A percentile compares a stretch with the other conserved stretches of the same genome.
Evolutionary conservation across 1,284 basidiomycete species (phyloP).

Genomic region (Naganishia cerealis): DNA sequence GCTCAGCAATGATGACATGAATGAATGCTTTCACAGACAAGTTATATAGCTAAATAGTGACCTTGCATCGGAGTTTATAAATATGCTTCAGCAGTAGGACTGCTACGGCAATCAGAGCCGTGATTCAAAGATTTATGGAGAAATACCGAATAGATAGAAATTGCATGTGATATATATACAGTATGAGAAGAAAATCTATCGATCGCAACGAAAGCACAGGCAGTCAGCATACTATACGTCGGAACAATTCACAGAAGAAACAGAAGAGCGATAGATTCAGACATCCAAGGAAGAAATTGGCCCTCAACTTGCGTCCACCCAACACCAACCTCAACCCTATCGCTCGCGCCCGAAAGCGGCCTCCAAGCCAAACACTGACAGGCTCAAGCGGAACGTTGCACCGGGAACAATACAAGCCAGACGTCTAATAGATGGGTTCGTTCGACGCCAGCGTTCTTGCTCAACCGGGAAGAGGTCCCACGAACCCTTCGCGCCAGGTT

Average conservation of each 20-base stretch:
- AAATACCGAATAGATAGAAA: not conserved
- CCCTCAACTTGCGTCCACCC: constrained; percentile 53
- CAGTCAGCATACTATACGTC: constrained; percentile 34
- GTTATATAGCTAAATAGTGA: too few species aligned
- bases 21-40: too few species aligned
- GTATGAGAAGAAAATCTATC: not conserved
- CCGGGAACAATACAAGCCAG: constrained; percentile 39
- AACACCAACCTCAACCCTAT: constrained; percentile 35
- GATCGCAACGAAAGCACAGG: constrained; percentile 4
- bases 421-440: constrained; percentile 25
- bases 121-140: not conserved
- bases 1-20: too few species aligned
- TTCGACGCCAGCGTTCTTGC: constrained; percentile 33
- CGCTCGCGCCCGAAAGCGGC: constrained; percentile 40
- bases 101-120: too few species aligned
- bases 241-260: constrained; percentile 9
- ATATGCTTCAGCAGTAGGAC: too few species aligned
- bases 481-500: constrained; percentile 18
- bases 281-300: constrained; percentile 56
- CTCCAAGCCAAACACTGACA: constrained; percentile 45
- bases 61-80: too few species aligned
- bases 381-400: constrained; percentile 47
- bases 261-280: constrained; percentile 41
- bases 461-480: constrained; percentile 16
- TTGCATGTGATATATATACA: too few species aligned